Conservation (phyloP, 192 early-diverging fungal species). For the Kappamyces sp. region DNA sequence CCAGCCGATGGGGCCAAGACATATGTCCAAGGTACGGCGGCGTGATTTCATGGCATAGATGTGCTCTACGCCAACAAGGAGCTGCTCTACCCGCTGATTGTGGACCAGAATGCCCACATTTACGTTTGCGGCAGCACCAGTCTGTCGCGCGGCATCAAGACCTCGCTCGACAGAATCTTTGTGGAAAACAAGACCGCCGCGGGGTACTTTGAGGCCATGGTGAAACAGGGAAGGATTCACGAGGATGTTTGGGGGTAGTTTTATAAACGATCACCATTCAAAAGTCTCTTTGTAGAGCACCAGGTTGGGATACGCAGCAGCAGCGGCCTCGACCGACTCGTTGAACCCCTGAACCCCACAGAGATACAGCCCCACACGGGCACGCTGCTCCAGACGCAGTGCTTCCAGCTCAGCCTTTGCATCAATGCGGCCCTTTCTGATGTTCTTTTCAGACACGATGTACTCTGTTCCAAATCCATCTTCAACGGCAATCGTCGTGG, state of each 20-base stretch:
- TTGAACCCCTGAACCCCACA: too few species aligned
- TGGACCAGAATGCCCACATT: constrained; percentile 55
- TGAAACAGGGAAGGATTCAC: neutral
- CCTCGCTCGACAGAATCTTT: constrained; percentile 8
- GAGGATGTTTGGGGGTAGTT: constrained; percentile 42
- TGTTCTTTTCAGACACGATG: too few species aligned
- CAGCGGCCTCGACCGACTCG: too few species aligned
- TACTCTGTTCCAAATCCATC: too few species aligned
- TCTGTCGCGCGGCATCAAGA: constrained; percentile 8
- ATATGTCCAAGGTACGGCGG: constrained; percentile 83
- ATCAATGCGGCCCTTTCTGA: too few species aligned
- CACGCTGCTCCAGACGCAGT: too few species aligned
- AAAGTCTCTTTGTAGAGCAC: too few species aligned
- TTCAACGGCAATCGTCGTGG: too few species aligned
- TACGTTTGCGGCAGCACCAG: constrained; percentile 54
- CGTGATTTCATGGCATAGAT: constrained; percentile 16
- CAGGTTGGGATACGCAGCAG: too few species aligned
- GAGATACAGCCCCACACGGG: too few species aligned
- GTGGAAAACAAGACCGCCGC: neutral
- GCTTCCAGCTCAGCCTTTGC: too few species aligned
- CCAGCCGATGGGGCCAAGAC: constrained; percentile 34
- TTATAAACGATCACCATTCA: constrained; percentile 5
- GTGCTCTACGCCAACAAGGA: constrained; percentile 25
- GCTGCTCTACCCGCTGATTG: constrained; percentile 49
- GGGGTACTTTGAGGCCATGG: constrained; percentile 12